Percentiles rank a stretch among this genome's conserved stretches.
Conservation (phyloP, 2,329 filamentous ascomycete genomes). For the Diaporthe sp. region DNA sequence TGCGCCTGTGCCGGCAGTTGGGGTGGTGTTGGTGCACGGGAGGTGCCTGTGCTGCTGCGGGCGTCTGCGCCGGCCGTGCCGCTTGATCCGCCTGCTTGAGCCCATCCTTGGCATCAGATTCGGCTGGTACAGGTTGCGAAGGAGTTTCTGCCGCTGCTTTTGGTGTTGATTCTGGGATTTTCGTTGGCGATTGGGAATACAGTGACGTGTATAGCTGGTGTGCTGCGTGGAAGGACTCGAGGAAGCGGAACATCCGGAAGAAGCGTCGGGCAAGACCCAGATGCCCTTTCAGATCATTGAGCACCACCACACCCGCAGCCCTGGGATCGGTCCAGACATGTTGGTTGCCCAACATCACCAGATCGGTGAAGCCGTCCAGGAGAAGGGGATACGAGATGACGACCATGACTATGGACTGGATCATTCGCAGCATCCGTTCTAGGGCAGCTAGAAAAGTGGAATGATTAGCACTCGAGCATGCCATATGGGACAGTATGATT, state of each 20-base stretch:
- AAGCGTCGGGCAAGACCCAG: constrained; percentile 65
- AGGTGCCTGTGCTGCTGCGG: constrained; percentile 48
- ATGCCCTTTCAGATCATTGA: constrained; percentile 31
- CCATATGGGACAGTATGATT: not conserved
- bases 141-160: not conserved
- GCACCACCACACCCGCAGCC: not conserved
- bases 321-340: constrained; percentile 35
- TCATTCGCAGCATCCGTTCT: constrained; percentile 39
- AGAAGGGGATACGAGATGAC: constrained; percentile 35
- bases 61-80: not conserved
- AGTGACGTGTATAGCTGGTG: constrained; percentile 56
- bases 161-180: constrained; percentile 28
- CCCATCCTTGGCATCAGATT: not conserved
- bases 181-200: constrained; percentile 40
- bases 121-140: not conserved
- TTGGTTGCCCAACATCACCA: constrained; percentile 34
- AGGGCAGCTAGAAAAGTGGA: constrained; percentile 32
- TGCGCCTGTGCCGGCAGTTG: constrained; percentile 39
- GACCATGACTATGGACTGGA: constrained; percentile 39
- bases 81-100: not conserved
- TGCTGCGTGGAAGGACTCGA: constrained; percentile 70
- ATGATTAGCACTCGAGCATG: not conserved
- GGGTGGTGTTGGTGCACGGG: constrained; percentile 36
- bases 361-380: constrained; percentile 14
- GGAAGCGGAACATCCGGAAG: constrained; percentile 78